These are phyloP conservation scores for Pugionium cornutum DNA, from an alignment of 345 rosid species.

Conservation along the genomic window DNA sequence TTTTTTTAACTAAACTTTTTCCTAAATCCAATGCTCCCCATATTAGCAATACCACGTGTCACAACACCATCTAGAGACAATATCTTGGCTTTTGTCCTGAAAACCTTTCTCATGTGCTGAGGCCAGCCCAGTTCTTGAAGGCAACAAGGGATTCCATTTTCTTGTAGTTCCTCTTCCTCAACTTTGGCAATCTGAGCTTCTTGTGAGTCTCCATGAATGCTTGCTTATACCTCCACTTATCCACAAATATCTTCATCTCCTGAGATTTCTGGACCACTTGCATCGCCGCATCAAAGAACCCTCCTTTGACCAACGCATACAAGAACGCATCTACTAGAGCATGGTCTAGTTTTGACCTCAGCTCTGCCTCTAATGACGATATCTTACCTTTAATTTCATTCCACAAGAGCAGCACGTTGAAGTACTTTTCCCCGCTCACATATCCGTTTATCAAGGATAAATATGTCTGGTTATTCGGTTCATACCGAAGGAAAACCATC, in stretches of 20 bases:
- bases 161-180: conserved; percentile 79
- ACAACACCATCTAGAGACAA: conserved; percentile 1
- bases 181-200: conserved; percentile 80
- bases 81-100: conserved; percentile 14
- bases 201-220: conserved; percentile 96
- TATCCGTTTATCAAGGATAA: conserved; percentile 81
- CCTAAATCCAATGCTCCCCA: conserved; percentile 17
- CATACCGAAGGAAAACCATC: conserved; percentile 74
- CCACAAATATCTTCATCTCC: conserved; percentile 86
- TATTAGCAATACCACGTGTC: conserved; percentile 36
- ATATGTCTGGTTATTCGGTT: conserved; percentile 85
- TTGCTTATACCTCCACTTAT: conserved; percentile 97
- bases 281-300: conserved; percentile 96
- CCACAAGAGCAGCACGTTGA: conserved; percentile 74
- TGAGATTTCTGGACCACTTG: conserved; percentile 91
- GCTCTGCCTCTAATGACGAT: conserved; percentile 51
- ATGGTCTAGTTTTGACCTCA: conserved; percentile 58
- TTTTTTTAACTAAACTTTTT: conserved; percentile 26
- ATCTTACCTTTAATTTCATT: conserved; percentile 78
- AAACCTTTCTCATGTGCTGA: conserved; percentile 53
- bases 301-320: conserved; percentile 88
- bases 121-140: conserved; percentile 97
- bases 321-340: conserved; percentile 84
- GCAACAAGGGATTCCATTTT: conserved; percentile 94
- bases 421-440: conserved; percentile 77